These are phyloP conservation scores for Aureobasidium sp. DNA, from an alignment of 2,329 filamentous ascomycete species.

Conservation along the genomic window DNA sequence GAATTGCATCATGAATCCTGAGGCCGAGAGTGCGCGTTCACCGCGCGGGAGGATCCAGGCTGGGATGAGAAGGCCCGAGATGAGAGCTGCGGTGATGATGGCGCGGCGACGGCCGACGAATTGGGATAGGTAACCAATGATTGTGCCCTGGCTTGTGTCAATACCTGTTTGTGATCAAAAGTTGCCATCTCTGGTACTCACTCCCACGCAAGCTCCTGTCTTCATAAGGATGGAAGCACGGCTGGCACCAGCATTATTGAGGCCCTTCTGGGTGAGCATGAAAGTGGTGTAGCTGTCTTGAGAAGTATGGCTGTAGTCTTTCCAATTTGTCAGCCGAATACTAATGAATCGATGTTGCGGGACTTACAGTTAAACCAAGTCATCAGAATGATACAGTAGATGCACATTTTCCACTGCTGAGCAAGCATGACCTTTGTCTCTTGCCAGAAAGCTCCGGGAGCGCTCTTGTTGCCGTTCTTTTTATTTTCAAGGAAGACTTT, in stretches of 20 bases:
- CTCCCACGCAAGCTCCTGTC: slow-evolving; percentile 56
- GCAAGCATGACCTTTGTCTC: slow-evolving; percentile 62
- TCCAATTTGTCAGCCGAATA: no score
- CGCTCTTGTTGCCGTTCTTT: slow-evolving; percentile 48
- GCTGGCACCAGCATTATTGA: slow-evolving; percentile 56
- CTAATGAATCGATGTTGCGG: no score
- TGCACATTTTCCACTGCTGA: slow-evolving; percentile 67
- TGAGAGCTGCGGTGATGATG: slow-evolving; percentile 55
- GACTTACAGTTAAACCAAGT: slow-evolving; percentile 47
- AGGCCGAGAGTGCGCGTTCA: slow-evolving; percentile 53
- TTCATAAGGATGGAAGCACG: slow-evolving; percentile 80
- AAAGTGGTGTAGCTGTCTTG: slow-evolving; percentile 80
- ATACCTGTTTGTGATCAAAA: no score
- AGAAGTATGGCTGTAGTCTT: slow-evolving; percentile 69
- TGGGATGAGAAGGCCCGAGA: slow-evolving; percentile 58
- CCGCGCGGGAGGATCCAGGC: slow-evolving; percentile 62
- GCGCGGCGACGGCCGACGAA: slow-evolving; percentile 65
- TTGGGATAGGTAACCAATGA: slow-evolving; percentile 68
- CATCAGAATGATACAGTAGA: slow-evolving; percentile 75
- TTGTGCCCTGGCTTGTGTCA: no score
- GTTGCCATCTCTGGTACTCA: no score
- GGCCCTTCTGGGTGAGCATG: slow-evolving; percentile 65
- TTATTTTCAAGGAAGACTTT: slow-evolving; percentile 67
- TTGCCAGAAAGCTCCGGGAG: slow-evolving; percentile 53
- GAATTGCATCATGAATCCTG: slow-evolving; percentile 64